Base-by-base conservation (phyloP, 257 asterid genomes). In the Scutellaria minor region DNA sequence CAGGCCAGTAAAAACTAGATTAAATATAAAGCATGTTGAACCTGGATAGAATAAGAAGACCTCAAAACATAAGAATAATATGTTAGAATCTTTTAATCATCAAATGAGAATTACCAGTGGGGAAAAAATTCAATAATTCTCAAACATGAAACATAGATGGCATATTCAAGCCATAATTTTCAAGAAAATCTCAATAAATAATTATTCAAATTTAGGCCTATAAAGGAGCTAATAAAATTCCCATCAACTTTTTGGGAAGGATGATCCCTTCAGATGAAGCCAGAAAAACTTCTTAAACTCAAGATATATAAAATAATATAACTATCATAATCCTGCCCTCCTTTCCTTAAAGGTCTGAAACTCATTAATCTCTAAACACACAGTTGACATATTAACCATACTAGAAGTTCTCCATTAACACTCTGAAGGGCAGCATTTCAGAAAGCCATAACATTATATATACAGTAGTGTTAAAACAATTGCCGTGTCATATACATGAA, bases 121-220 rank as follows among this genome's bases (percentile, higher is more conserved):
- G 27, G 27, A 24, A 24, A 18, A 31, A 31, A 1, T 31, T 31
- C 37, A 31, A 31, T 31, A 31, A 31, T 2, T 31, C 37, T 31
- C 5, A 31, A 31, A 31, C 37, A 31, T 31, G 37, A 59, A 24
- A 47, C 22, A 57, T 42, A 57, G 69, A 52, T 24, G 27, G 6
- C 73, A 64, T n/a, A 47, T 53, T 31, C 24, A 72, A 70, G 67
- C 72, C 45, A 50, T 79, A 51, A 74, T 68, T 57, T 46, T 54
- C 60, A 69, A 27, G 45, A 56, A 63, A 59, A 12, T 22, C 48
- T 65, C 27, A 48, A 56, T 54, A 47, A 56, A 20, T 41, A 63
- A 45, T 14, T 66, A 31, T 31, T 31, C 37, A 31, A 31, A 31
- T 31, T 24, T 31, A 31, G 37, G 37, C 37, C 37, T 31, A 31